Evolutionary conservation across 176 grass and related monocot species (phyloP), one percentile per base, ranked within the genome.

Genomic region (Puccinellia tenuiflora): DNA sequence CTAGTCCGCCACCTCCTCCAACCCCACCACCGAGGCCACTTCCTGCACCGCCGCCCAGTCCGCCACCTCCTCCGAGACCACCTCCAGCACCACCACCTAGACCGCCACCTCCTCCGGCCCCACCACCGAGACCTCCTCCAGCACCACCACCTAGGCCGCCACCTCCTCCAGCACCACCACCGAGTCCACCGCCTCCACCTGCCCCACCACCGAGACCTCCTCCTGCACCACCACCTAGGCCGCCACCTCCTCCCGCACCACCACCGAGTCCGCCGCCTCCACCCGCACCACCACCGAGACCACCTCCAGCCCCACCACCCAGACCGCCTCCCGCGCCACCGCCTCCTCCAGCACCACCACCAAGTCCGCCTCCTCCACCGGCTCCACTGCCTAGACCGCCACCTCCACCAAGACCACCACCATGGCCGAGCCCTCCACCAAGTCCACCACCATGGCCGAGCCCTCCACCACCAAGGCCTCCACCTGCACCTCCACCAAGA

Each of bases 331-430:
- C 67, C 24, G 6, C 80, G 3, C 90, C 90, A 10, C 79, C 75
- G 1, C 87, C 91, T 21, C 63, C 77, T 1, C 91, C 86, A 1
- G 42, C 60, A 0, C 90, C 48, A 6, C 57, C 57, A 16, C 57
- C 57, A 1, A 61, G 26, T 16, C 86, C 88, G 0, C 50, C 83
- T 0, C 91, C 88, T 18, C 31, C 91, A 12, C 88, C 87, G 3
- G 60, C 8, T 1, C 87, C 92, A 2, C 76, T 89, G 0, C 86
- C 90, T 0, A n/a, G 33, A 0, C 86, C 83, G 6, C 6, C 69
- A 26, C 81, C 88, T 6, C 31, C 91, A 16, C 88, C 91, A 18
- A 78, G 16, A 1, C 87, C 92, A 1, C 76, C 89, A 0, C 73
- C 86, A 8, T 17, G 22, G 7, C 90, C 86, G 10, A 74, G 78